Conservation (phyloP, 2,329 filamentous ascomycete species). For the Cephalotrichum gorgonifer region DNA sequence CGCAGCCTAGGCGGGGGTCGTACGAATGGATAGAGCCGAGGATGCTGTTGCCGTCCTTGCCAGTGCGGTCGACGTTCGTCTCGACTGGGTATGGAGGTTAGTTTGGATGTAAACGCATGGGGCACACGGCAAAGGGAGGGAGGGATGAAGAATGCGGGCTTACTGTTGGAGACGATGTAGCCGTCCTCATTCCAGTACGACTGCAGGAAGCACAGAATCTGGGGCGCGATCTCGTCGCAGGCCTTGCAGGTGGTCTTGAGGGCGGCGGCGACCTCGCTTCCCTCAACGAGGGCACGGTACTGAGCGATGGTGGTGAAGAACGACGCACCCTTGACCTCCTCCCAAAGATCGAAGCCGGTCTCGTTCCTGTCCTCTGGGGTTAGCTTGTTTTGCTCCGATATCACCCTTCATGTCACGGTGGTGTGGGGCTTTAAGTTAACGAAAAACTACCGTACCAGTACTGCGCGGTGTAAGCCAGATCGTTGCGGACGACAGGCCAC, state of each 20-base stretch:
- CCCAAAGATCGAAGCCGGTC: conserved; percentile 70
- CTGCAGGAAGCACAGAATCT: conserved; percentile 64
- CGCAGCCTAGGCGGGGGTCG: conserved; percentile 55
- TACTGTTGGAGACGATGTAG: conserved; percentile 59
- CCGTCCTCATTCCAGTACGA: conserved; percentile 58
- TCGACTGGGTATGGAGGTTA: conserved; percentile 30
- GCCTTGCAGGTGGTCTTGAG: conserved; percentile 50
- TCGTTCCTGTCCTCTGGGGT: conserved; percentile 33
- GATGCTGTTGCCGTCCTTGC: conserved; percentile 63
- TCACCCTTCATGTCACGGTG: no score
- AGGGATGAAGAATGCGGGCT: no score
- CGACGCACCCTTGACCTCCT: conserved; percentile 65
- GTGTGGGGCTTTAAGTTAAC: no score
- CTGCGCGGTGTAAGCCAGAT: conserved; percentile 63
- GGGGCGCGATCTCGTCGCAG: conserved; percentile 56
- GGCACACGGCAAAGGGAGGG: no score
- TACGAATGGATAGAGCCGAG: conserved; percentile 58
- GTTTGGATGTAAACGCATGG: no score
- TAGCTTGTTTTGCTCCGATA: no score
- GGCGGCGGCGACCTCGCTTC: conserved; percentile 51
- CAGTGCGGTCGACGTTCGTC: conserved; percentile 48
- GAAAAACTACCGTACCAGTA: conserved; percentile 55
- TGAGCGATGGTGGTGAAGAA: conserved; percentile 69
- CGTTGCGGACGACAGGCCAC: conserved; percentile 69
- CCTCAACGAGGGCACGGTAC: conserved; percentile 60